Evolutionary conservation across 768 basidiomycete genomes (phyloP).

Genomic region (Trametes cingulata): DNA sequence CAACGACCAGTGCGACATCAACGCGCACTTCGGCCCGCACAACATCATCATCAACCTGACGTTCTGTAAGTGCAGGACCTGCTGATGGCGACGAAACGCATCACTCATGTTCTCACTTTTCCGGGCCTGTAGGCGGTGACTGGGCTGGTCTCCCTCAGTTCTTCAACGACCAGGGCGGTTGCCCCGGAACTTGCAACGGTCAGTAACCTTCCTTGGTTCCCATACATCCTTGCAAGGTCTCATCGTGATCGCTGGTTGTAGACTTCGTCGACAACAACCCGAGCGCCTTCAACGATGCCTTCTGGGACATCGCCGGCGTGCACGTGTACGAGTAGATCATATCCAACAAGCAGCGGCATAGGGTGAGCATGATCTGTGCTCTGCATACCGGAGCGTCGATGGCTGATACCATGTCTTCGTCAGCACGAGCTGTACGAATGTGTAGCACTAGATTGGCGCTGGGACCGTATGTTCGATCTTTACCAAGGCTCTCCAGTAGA

Average conservation of each 20-base stretch:
- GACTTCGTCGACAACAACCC: slow-evolving; percentile 71
- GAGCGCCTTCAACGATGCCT: slow-evolving; percentile 62
- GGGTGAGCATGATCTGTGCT: too few species aligned
- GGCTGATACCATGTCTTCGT: too few species aligned
- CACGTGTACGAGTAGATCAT: slow-evolving; percentile 45
- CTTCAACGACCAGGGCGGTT: slow-evolving; percentile 46
- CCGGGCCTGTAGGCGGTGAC: slow-evolving; percentile 49
- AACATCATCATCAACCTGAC: slow-evolving; percentile 72
- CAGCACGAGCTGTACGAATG: slow-evolving; percentile 2
- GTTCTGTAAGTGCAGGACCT: slow-evolving; percentile 49
- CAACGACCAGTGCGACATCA: slow-evolving; percentile 55
- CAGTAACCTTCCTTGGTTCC: slow-evolving; percentile 30
- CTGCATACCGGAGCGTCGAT: too few species aligned
- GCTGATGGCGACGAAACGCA: neutral
- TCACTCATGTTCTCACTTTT: neutral
- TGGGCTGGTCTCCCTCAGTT: slow-evolving; percentile 50
- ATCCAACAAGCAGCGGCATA: too few species aligned
- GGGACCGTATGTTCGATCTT: neutral
- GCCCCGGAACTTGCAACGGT: slow-evolving; percentile 56
- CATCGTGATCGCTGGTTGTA: slow-evolving; percentile 25
- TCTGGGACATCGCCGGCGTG: slow-evolving; percentile 68
- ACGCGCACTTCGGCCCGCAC: slow-evolving; percentile 52
- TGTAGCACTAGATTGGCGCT: neutral
- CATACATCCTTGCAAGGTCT: neutral
- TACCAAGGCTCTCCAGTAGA: neutral